Percentiles rank a stretch among this genome's conserved stretches.
Conservation (phyloP, 208 protist species). For the Wallacemonas rigidus region DNA sequence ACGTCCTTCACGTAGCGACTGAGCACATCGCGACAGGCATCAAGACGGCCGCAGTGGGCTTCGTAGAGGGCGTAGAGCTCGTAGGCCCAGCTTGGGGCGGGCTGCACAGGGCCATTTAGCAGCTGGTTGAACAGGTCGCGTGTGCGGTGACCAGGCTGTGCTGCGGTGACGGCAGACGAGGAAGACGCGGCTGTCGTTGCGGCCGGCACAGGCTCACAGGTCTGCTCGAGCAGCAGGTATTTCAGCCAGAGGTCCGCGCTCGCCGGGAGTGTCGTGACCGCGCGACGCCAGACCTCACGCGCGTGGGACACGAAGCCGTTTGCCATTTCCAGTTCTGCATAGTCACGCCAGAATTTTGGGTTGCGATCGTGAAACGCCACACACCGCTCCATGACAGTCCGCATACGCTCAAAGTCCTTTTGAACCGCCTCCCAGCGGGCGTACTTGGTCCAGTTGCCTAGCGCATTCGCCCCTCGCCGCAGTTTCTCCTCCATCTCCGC, state of each 20-base stretch:
- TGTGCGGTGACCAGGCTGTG: constrained; percentile 17
- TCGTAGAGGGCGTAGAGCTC: constrained; percentile 81
- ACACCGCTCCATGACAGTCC: constrained; percentile 96
- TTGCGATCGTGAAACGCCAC: constrained; percentile 90
- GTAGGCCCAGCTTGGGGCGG: constrained; percentile 83
- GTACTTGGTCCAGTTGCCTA: constrained; percentile 96
- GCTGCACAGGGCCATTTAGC: constrained; percentile 87
- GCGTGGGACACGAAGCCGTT: constrained; percentile 97
- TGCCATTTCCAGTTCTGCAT: constrained; percentile 98
- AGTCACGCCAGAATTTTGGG: constrained; percentile 94
- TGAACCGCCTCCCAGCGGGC: constrained; percentile 98
- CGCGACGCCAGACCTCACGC: constrained; percentile 97
- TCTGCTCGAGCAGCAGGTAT: constrained; percentile 96
- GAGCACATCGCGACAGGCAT: constrained; percentile 57
- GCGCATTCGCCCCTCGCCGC: constrained; percentile 66
- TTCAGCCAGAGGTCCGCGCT: constrained; percentile 97
- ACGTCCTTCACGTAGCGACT: constrained; percentile 68
- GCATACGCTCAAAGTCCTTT: constrained; percentile 94
- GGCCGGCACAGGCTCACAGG: background rate
- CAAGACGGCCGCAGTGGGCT: constrained; percentile 37
- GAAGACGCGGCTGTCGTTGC: constrained; percentile 84
- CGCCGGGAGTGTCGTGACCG: constrained; percentile 94
- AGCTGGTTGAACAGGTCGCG: constrained; percentile 96
- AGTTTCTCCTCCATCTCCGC: constrained; percentile 96
- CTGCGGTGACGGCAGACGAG: background rate